Evolutionary conservation across 2,329 filamentous ascomycete genomes (phyloP).

Genomic region (Dendryphion nanum): DNA sequence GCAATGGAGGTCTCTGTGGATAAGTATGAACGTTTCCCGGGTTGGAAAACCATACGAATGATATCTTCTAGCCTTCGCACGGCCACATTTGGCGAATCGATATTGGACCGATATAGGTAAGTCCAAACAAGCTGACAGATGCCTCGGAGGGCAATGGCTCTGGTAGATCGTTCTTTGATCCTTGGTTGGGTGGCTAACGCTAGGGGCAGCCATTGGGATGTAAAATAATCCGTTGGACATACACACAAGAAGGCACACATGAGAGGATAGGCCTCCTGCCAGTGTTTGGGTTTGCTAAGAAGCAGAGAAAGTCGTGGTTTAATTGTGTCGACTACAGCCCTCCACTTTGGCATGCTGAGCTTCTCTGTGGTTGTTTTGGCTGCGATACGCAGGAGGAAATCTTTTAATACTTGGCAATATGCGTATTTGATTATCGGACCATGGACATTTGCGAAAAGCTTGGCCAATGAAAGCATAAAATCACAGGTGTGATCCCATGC

Average conservation of each 20-base stretch:
- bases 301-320: conserved; percentile 78
- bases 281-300: conserved; percentile 88
- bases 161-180: conserved; percentile 77
- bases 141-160: conserved; percentile 80
- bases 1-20: conserved; percentile 81
- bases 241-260: conserved; percentile 85
- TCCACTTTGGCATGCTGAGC: conserved; percentile 80
- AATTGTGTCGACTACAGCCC: conserved; percentile 75
- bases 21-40: conserved; percentile 75
- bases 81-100: conserved; percentile 66
- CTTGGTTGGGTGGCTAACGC: conserved; percentile 75
- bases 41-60: conserved; percentile 77
- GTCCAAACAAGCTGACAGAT: conserved; percentile 92
- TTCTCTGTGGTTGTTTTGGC: conserved; percentile 70
- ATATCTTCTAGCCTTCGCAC: conserved; percentile 86
- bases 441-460: conserved; percentile 79
- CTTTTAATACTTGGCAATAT: conserved; percentile 89
- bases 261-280: conserved; percentile 83
- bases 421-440: conserved; percentile 89
- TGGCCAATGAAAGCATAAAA: conserved; percentile 78
- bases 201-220: conserved; percentile 81
- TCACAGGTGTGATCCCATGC: conserved; percentile 86
- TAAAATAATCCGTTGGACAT: conserved; percentile 80
- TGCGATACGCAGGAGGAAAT: conserved; percentile 81
- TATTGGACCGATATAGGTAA: conserved; percentile 76